These are phyloP conservation scores for Schizochytrium sp. DNA, from an alignment of 108 stramenopile species.

Conservation along the genomic window DNA sequence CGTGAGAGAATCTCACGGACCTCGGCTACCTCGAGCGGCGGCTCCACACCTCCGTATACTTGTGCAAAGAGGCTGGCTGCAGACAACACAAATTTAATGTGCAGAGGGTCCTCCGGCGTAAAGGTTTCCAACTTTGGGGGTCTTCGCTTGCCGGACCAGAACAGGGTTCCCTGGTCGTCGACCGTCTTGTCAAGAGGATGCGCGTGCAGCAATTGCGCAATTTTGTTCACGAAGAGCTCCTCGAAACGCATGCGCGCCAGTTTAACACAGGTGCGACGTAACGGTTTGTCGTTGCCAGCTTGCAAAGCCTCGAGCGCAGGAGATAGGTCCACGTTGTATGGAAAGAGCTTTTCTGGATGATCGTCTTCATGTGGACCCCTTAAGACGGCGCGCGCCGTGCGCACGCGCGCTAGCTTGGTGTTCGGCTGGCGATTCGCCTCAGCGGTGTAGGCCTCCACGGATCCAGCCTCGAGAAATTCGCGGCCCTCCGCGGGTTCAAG, in stretches of 20 bases:
- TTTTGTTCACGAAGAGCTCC: not conserved
- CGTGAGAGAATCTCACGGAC: constrained; percentile 57
- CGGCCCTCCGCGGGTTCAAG: not conserved
- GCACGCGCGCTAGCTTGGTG: not conserved
- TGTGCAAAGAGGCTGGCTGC: constrained; percentile 81
- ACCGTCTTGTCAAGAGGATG: constrained; percentile 68
- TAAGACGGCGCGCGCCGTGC: not conserved
- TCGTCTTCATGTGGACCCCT: not conserved
- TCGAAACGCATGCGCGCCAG: constrained; percentile 36
- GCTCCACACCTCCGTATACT: constrained; percentile 32
- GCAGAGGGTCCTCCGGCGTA: constrained; percentile 66
- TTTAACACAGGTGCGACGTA: constrained; percentile 20
- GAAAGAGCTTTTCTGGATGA: not conserved
- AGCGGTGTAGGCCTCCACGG: not conserved
- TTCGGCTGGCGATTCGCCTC: not conserved
- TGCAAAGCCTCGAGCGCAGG: too few species aligned
- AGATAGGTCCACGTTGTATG: not conserved
- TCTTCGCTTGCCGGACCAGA: constrained; percentile 55
- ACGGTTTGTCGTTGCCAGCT: not conserved
- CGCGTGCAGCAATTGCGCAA: constrained; percentile 23
- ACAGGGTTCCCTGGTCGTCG: constrained; percentile 84
- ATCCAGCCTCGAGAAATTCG: not conserved
- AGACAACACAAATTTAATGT: constrained; percentile 80
- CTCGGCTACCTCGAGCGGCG: constrained; percentile 41
- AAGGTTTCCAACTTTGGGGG: constrained; percentile 82